These are phyloP conservation scores for Glycine tomentella DNA, from an alignment of 306 rosid genomes.

Conservation along the genomic window DNA sequence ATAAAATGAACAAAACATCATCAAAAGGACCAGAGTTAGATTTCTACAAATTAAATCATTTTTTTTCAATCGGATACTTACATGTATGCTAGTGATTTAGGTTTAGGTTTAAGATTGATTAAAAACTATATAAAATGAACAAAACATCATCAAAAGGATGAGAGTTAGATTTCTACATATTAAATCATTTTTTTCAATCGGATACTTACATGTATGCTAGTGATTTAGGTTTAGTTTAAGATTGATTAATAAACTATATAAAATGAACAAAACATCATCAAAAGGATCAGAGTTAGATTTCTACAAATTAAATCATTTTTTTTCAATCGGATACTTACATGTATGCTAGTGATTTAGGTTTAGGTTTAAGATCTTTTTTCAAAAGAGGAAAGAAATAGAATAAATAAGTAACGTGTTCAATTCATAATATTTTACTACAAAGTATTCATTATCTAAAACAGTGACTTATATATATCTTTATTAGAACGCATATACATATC, in stretches of 20 bases:
- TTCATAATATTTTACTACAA: too few relatives aligned
- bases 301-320: not conserved
- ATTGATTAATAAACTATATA: not conserved
- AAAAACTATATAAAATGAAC: not conserved
- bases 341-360: too few relatives aligned
- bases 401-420: not conserved
- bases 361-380: too few relatives aligned
- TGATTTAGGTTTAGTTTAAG: too few relatives aligned
- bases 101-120: not conserved
- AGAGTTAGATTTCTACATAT: not conserved
- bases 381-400: not conserved
- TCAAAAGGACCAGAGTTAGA: not conserved
- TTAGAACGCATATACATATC: too few relatives aligned
- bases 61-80: too few relatives aligned
- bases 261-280: not conserved
- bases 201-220: too few relatives aligned
- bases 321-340: too few relatives aligned
- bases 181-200: not conserved
- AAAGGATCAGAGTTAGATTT: not conserved
- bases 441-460: too few relatives aligned
- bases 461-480: too few relatives aligned
- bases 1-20: not conserved
- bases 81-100: too few relatives aligned
- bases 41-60: not conserved
- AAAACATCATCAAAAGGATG: too few relatives aligned